Evolutionary conservation across 495 filamentous ascomycete species (phyloP).

Genomic region (Penicillium coprophilum): DNA sequence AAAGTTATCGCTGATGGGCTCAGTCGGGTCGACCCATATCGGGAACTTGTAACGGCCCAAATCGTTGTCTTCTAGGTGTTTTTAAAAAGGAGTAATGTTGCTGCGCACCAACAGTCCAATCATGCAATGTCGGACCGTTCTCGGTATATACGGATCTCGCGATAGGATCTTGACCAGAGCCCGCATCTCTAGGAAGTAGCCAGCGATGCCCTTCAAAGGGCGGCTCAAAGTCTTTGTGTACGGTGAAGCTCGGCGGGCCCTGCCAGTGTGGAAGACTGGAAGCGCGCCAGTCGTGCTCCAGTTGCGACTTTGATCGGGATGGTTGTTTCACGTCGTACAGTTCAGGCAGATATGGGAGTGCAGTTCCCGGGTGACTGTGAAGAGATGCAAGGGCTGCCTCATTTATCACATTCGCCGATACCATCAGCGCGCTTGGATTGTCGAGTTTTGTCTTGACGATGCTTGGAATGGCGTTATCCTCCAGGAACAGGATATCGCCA

Average conservation of each 20-base stretch:
- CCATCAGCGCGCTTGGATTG: conserved; percentile 44
- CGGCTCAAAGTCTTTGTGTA: conserved; percentile 25
- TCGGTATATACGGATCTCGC: conserved; percentile 32
- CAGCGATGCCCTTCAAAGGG: conserved; percentile 36
- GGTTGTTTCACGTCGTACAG: conserved; percentile 23
- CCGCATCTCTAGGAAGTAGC: conserved; percentile 25
- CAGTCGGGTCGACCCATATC: conserved; percentile 46
- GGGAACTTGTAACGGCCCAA: conserved; percentile 54
- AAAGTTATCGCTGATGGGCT: conserved; percentile 47
- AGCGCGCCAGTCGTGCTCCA: conserved; percentile 30
- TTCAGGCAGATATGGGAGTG: conserved; percentile 42
- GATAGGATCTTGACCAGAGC: conserved; percentile 32
- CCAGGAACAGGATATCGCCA: conserved; percentile 55
- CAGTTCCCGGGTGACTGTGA: conserved; percentile 36
- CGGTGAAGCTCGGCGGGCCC: conserved; percentile 29
- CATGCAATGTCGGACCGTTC: conserved; percentile 35
- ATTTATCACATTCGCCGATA: conserved; percentile 57
- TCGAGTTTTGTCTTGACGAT: conserved; percentile 53
- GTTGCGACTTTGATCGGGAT: conserved; percentile 14
- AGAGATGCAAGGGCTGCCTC: conserved; percentile 35
- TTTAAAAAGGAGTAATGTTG: conserved; percentile 56
- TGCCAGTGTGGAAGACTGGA: conserved; percentile 33
- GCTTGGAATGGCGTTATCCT: conserved; percentile 53
- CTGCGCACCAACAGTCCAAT: conserved; percentile 54
- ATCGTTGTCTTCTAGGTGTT: conserved; percentile 47